Percentiles rank a stretch among this genome's conserved stretches.
Conservation (phyloP, 129 eudicot genomes). For the Pulicaria dysenterica region DNA sequence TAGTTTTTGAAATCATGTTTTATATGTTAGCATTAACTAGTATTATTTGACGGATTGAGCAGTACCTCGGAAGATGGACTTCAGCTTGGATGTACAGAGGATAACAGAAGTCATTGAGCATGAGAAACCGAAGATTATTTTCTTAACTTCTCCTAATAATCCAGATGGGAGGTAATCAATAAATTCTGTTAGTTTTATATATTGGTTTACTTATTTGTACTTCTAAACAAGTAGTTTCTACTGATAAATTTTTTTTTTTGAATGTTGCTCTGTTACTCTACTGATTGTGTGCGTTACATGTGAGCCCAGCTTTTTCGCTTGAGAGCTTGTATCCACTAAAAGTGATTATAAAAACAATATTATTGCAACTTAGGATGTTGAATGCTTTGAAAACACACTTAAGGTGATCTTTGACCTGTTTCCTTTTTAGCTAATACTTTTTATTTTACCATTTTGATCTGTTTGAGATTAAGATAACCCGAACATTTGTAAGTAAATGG, state of each 20-base stretch:
- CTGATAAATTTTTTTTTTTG: background rate
- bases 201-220: background rate
- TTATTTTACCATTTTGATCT: too few species aligned
- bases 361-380: too few species aligned
- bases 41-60: conserved; percentile 39
- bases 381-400: too few species aligned
- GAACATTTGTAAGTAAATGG: too few species aligned
- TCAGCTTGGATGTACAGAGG: conserved; percentile 68
- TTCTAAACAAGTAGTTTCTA: background rate
- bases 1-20: conserved; percentile 6
- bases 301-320: background rate
- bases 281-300: background rate
- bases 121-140: conserved; percentile 94
- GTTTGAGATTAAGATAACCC: too few species aligned
- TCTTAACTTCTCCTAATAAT: conserved; percentile 94
- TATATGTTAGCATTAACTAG: conserved; percentile 1
- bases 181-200: background rate
- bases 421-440: too few species aligned
- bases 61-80: conserved; percentile 78
- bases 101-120: conserved; percentile 59
- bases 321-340: too few species aligned
- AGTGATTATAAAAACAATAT: too few species aligned
- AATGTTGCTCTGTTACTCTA: background rate
- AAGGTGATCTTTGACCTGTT: too few species aligned
- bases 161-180: conserved; percentile 90